Conservation (phyloP, 345 rosid genomes). For the Corchorus olitorius region DNA sequence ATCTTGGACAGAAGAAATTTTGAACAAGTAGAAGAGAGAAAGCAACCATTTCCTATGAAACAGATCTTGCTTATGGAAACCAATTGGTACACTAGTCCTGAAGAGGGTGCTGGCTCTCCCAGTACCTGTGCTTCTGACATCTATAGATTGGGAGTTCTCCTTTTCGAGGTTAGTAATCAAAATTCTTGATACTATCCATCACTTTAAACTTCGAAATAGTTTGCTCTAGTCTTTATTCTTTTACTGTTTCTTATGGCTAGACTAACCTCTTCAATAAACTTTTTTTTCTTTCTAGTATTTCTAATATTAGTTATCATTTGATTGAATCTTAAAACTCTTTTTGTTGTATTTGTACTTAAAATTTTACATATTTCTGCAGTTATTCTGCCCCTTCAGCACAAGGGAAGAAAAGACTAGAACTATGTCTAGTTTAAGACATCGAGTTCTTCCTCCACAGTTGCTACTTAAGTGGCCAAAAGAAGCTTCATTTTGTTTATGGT, state of each 20-base stretch:
- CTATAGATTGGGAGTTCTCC: constrained; percentile 83
- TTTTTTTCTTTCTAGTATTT: too few species aligned
- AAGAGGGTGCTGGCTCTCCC: constrained; percentile 65
- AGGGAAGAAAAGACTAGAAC: constrained; percentile 78
- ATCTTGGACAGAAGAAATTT: constrained; percentile 32
- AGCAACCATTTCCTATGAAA: constrained; percentile 84
- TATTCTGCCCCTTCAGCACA: constrained; percentile 66
- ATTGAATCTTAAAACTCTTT: not conserved
- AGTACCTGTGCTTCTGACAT: constrained; percentile 85
- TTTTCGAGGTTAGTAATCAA: constrained; percentile 72
- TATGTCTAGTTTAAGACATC: constrained; percentile 93
- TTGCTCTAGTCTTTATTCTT: constrained; percentile 16
- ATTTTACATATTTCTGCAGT: constrained; percentile 41
- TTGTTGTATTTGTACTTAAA: constrained; percentile 32
- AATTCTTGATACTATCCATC: not conserved
- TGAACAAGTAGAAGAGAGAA: constrained; percentile 61
- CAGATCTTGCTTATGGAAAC: constrained; percentile 79
- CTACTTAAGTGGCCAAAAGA: constrained; percentile 86
- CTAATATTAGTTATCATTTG: too few species aligned
- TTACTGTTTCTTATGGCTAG: not conserved
- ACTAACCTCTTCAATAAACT: not conserved
- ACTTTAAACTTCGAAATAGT: not conserved
- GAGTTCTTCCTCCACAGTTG: constrained; percentile 93
- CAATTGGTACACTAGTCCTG: constrained; percentile 90
- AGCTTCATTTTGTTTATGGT: constrained; percentile 94